Evolutionary conservation across 805 yeast genomes (phyloP).

Genomic region (Yamadazyma sp.): DNA sequence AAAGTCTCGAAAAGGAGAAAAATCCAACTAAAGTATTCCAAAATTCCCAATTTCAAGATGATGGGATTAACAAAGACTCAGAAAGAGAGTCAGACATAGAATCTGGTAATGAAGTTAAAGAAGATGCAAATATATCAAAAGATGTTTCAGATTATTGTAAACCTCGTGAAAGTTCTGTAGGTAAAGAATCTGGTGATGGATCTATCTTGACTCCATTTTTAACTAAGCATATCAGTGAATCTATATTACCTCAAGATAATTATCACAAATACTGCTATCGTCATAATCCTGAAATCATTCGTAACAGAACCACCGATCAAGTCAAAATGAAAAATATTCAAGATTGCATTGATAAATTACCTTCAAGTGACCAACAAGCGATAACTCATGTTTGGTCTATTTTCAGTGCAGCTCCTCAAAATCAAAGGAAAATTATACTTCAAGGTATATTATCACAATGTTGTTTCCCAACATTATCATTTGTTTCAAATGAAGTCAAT

Average conservation of each 20-base stretch:
- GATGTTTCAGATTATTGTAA: too few species aligned
- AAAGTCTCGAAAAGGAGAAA: too few species aligned
- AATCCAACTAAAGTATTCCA: too few species aligned
- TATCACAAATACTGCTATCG: conserved; percentile 80
- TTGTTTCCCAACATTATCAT: conserved; percentile 93
- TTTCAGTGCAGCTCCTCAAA: conserved; percentile 69
- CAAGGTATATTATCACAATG: conserved; percentile 86
- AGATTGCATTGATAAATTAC: conserved; percentile 51
- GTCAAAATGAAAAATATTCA: conserved; percentile 64
- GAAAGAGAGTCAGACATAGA: too few species aligned
- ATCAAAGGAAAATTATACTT: conserved; percentile 69
- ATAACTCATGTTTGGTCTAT: conserved; percentile 81
- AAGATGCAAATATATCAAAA: too few species aligned
- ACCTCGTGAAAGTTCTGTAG: too few species aligned
- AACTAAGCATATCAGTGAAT: conserved; percentile 38
- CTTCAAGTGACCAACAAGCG: conserved; percentile 70
- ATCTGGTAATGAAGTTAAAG: too few species aligned
- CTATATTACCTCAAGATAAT: conserved; percentile 46
- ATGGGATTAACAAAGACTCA: too few species aligned
- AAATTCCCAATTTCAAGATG: too few species aligned
- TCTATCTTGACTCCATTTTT: conserved; percentile 41
- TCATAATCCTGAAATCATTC: conserved; percentile 84
- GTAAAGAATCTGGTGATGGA: conserved; percentile 4
- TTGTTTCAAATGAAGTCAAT: conserved; percentile 74
- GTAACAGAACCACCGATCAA: conserved; percentile 67